Percentiles rank a stretch among this genome's conserved stretches.
Evolutionary conservation across 495 filamentous ascomycete genomes (phyloP).

Genomic region (Talaromyces trachyspermus): DNA sequence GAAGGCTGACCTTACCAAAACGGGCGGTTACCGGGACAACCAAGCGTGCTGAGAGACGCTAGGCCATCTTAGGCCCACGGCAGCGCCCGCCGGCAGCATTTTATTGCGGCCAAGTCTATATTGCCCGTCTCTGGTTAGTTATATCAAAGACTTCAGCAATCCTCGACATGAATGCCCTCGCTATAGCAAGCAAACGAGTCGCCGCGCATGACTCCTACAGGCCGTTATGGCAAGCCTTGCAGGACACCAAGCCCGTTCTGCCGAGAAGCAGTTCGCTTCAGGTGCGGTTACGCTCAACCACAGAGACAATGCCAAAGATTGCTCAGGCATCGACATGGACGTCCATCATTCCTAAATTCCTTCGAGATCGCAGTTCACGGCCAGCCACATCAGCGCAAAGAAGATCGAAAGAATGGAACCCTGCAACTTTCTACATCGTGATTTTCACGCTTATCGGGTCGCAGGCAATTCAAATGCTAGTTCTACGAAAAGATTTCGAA

Average conservation of each 20-base stretch:
- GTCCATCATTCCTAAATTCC: slow-evolving; percentile 50
- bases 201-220: not conserved
- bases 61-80: no score
- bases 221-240: not conserved
- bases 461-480: slow-evolving; percentile 87
- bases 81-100: no score
- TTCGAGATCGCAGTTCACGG: slow-evolving; percentile 29
- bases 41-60: no score
- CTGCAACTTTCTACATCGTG: slow-evolving; percentile 84
- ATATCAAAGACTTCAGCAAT: not conserved
- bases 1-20: slow-evolving; percentile 2
- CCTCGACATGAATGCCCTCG: not conserved
- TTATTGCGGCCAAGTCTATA: no score
- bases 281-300: slow-evolving; percentile 21
- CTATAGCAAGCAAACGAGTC: not conserved
- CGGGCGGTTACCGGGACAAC: slow-evolving; percentile 8
- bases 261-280: slow-evolving; percentile 2
- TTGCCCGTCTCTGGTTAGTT: no score
- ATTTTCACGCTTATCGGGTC: slow-evolving; percentile 89
- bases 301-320: slow-evolving; percentile 46
- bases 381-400: slow-evolving; percentile 21
- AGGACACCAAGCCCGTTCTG: slow-evolving; percentile 4
- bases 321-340: slow-evolving; percentile 63
- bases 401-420: slow-evolving; percentile 75
- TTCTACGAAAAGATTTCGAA: slow-evolving; percentile 64